Evolutionary conservation across 2,329 filamentous ascomycete species (phyloP).

Genomic region (Apiospora aurea): DNA sequence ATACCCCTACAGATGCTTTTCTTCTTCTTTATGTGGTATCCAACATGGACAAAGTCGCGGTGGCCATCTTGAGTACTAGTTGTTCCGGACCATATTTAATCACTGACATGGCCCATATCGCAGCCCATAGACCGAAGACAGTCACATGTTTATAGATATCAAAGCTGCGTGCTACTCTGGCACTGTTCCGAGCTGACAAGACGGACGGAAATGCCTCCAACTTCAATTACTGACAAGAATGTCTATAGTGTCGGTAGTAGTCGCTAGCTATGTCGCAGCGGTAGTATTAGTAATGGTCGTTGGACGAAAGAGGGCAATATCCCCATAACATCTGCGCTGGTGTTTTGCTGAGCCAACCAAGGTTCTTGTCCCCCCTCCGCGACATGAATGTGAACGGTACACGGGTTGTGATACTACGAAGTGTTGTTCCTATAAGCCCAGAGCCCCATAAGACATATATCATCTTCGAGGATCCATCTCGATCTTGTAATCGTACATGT

Average conservation of each 20-base stretch:
- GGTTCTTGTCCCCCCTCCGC: not conserved
- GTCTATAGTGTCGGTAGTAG: not conserved
- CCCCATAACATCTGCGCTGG: not conserved
- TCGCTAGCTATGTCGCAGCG: not conserved
- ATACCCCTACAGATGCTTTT: not conserved
- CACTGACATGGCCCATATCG: not conserved
- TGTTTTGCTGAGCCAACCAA: not conserved
- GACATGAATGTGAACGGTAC: not conserved
- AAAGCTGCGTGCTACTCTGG: not conserved
- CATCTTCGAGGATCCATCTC: not conserved
- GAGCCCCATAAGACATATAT: not conserved
- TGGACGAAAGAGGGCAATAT: not conserved
- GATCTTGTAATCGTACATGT: no score
- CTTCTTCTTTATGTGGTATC: not conserved
- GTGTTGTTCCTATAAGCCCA: not conserved
- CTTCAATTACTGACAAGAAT: not conserved
- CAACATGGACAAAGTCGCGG: not conserved
- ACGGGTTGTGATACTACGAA: not conserved
- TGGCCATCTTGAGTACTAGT: not conserved
- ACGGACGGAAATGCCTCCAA: fast-evolving
- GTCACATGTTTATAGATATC: not conserved
- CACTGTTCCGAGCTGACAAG: not conserved
- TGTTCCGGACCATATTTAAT: not conserved
- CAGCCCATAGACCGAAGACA: not conserved
- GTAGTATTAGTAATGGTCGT: not conserved